Evolutionary conservation across 176 grass and related monocot species (phyloP), one percentile per base, ranked within the genome.

Genomic region (Hsuehochloa calcarea): DNA sequence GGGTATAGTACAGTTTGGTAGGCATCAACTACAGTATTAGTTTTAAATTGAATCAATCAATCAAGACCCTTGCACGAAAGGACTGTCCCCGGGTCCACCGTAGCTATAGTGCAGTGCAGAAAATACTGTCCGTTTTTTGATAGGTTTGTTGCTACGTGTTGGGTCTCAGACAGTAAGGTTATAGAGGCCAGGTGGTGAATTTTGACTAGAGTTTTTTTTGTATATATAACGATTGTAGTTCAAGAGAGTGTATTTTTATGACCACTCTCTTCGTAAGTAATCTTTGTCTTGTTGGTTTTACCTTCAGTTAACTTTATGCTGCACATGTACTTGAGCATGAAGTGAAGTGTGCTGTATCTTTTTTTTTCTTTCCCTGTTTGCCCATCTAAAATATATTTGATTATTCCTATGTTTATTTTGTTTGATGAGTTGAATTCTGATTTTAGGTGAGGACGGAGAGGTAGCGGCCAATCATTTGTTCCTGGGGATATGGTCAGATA

Each of bases 401-500:
- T 63, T 71, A 45, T 62, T 87, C 62, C 25, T 9, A 11, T 80
- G 4, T 14, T n/a, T 58, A 35, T 68, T 70, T 81, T 75, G 0
- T 52, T 74, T 46, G 68, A 43, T 81, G 49, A 84, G 60, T 85
- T 84, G 22, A 83, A 60, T 23, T 66, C 59, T 82, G 40, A 55
- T 31, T 84, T 66, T 52, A 97, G 92, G 88, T 68, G 87, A 84
- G 27, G 84, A 91, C 17, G 92, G 92, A 82, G 95, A 97, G 77
- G 88, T 97, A 91, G 95, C 92, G 4, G 87, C 88, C 22, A 89
- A 86, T 41, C 90, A 94, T 87, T 82, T 97, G 69, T 80, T 95
- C 29, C 73, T 97, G 75, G 92, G 88, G 52, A 95, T 95, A 94
- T 97, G 92, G 95, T 94, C 90, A 50, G 82, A 94, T 80, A 94